Evolutionary conservation across 2,329 filamentous ascomycete species (phyloP), one percentile per base, ranked within the genome.

Genomic region (Penicillium oxalicum): DNA sequence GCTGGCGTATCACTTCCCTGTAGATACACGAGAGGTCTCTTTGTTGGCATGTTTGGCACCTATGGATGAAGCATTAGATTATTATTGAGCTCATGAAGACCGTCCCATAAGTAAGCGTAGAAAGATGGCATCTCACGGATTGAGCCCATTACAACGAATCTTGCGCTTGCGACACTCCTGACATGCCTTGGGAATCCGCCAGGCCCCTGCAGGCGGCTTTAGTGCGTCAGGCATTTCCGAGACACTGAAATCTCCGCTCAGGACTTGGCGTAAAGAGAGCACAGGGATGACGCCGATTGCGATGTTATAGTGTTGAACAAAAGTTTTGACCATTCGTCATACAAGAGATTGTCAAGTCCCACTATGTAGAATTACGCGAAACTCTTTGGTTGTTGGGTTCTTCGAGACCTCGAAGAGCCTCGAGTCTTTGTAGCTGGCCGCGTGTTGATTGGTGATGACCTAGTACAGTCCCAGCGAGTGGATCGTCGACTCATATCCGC

Each of bases 91-190:
- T 4, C 18, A 18, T 18, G 18, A 32, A 32, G 29, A 8, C 29
- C 7, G 9, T 11, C 12, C 12, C 9, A 25, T 4, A 11, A 27
- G 25, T 26, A 5, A 36, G 25, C 11, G 7, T 13, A 5, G 3
- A 3, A 9, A 3, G 6, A 12, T 2, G 25, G 18, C 13, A 38
- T 47, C 58, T 59, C 47, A 72, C 46, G 70, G 69, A n/a, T 61
- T 61, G 27, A 58, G 44, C 12, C 69, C 70, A 49, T 70, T 67
- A 55, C 69, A 72, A 27, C 66, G 66, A 53, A 71, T 70, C 56
- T 72, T 72, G 45, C 69, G 61, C 45, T 67, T 64, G 18, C 70
- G 64, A 48, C 70, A 72, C 51, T 71, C 69, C 53, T 71, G 63
- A 45, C 70, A 72, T 0, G 70, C 69, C 42, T 69, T 69, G 29